These are phyloP conservation scores for Bremia lactucae DNA, from an alignment of 352 stramenopile species.

Conservation along the genomic window DNA sequence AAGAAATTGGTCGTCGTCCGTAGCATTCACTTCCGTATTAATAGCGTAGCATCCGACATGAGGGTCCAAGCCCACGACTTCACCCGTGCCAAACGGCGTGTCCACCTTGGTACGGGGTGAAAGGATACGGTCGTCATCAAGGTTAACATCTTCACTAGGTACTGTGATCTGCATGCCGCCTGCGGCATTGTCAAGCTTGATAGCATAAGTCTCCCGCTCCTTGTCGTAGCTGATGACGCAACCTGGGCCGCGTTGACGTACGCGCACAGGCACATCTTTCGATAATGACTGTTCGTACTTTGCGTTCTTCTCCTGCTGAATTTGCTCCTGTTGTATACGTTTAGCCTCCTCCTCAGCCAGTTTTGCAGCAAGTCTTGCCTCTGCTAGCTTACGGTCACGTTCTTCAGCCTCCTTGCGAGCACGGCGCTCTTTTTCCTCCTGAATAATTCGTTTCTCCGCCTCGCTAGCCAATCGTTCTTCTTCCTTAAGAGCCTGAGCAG, in stretches of 20 bases:
- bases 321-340: constrained; percentile 29
- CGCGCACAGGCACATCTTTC: constrained; percentile 79
- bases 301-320: constrained; percentile 60
- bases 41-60: constrained; percentile 85
- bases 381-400: constrained; percentile 34
- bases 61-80: constrained; percentile 74
- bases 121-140: constrained; percentile 80
- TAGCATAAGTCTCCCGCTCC: constrained; percentile 61
- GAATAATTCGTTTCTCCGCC: constrained; percentile 18
- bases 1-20: constrained; percentile 70
- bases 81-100: constrained; percentile 73
- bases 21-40: constrained; percentile 67
- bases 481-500: constrained; percentile 14
- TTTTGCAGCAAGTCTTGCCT: constrained; percentile 32
- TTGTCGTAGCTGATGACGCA: constrained; percentile 73
- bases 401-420: constrained; percentile 23
- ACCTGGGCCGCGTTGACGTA: constrained; percentile 57
- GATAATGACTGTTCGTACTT: constrained; percentile 82
- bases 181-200: constrained; percentile 58
- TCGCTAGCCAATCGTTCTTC: constrained; percentile 19
- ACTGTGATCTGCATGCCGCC: constrained; percentile 61
- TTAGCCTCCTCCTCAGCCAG: constrained; percentile 34
- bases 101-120: constrained; percentile 77
- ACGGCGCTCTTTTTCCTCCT: constrained; percentile 22
- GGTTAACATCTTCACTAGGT: constrained; percentile 54